Evolutionary conservation across 805 yeast genomes (phyloP).

Genomic region (Metschnikowia hibisci): DNA sequence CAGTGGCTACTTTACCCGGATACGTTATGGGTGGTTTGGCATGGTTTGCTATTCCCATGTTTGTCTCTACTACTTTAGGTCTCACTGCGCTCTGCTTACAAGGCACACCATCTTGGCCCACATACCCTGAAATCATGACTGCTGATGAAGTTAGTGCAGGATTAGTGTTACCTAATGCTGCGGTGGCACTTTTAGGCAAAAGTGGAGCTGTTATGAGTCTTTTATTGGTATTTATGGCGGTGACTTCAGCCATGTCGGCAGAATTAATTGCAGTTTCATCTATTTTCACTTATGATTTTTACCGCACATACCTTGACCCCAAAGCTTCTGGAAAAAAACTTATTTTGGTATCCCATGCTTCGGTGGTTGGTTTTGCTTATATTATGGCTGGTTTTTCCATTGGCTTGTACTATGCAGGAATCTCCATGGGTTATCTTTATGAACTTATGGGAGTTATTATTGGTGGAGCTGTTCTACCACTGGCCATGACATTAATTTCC

Average conservation of each 20-base stretch:
- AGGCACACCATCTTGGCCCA: slow-evolving; percentile 67
- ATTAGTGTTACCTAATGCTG: slow-evolving; percentile 71
- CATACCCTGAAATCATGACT: slow-evolving; percentile 66
- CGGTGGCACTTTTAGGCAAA: slow-evolving; percentile 77
- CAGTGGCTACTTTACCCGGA: slow-evolving; percentile 82
- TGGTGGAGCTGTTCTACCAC: slow-evolving; percentile 81
- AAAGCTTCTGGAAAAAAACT: slow-evolving; percentile 70
- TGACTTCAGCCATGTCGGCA: slow-evolving; percentile 88
- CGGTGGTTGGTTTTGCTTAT: slow-evolving; percentile 55
- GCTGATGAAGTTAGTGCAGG: slow-evolving; percentile 77
- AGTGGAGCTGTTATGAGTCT: slow-evolving; percentile 86
- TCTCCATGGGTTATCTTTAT: slow-evolving; percentile 83
- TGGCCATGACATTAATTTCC: slow-evolving; percentile 62
- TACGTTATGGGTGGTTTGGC: slow-evolving; percentile 84
- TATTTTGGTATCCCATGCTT: slow-evolving; percentile 61
- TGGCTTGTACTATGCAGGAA: slow-evolving; percentile 76
- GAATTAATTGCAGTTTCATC: slow-evolving; percentile 87
- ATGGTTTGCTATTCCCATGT: slow-evolving; percentile 88
- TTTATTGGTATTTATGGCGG: slow-evolving; percentile 83
- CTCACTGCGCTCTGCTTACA: slow-evolving; percentile 77
- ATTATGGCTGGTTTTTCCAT: slow-evolving; percentile 80
- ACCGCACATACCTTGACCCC: slow-evolving; percentile 77
- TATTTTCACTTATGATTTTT: slow-evolving; percentile 79
- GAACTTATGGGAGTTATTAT: slow-evolving; percentile 88
- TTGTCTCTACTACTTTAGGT: slow-evolving; percentile 81